These are phyloP conservation scores for Glycine tomentella DNA, from an alignment of 306 rosid genomes.

Conservation along the genomic window DNA sequence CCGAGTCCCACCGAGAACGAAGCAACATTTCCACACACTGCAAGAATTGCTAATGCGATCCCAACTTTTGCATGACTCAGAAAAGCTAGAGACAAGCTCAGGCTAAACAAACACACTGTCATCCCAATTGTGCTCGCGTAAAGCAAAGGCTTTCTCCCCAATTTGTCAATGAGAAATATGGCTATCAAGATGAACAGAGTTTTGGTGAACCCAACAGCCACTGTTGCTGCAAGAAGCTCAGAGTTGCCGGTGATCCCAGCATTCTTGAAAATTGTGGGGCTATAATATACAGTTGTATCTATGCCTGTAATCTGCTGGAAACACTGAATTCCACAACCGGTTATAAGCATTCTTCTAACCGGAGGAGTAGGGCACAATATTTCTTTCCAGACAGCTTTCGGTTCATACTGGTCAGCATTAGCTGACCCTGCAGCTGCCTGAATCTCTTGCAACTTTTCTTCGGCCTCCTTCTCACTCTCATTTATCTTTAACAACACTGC, in stretches of 20 bases:
- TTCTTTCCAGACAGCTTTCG: constrained; percentile 65
- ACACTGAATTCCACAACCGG: constrained; percentile 76
- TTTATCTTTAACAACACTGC: constrained; percentile 57
- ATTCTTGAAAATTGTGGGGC: constrained; percentile 73
- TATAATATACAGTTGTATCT: constrained; percentile 71
- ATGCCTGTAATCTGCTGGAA: constrained; percentile 75
- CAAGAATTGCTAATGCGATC: constrained; percentile 55
- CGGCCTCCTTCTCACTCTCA: constrained; percentile 59
- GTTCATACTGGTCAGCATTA: constrained; percentile 59
- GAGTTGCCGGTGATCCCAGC: constrained; percentile 67
- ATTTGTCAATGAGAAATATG: constrained; percentile 65
- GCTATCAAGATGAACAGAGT: constrained; percentile 76
- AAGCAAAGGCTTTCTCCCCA: constrained; percentile 76
- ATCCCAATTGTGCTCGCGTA: constrained; percentile 74
- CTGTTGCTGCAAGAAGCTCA: constrained; percentile 71
- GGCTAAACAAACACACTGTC: constrained; percentile 63
- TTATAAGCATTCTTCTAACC: constrained; percentile 65
- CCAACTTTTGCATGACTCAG: constrained; percentile 59
- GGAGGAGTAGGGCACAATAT: constrained; percentile 65
- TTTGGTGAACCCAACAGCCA: constrained; percentile 73
- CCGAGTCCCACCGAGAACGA: constrained; percentile 79
- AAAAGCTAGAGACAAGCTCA: constrained; percentile 68
- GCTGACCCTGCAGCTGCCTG: constrained; percentile 60
- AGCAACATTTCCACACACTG: constrained; percentile 81
- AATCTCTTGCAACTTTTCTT: constrained; percentile 68